Conservation (phyloP, 2,329 filamentous ascomycete genomes). For the Aureobasidium melanogenum region DNA sequence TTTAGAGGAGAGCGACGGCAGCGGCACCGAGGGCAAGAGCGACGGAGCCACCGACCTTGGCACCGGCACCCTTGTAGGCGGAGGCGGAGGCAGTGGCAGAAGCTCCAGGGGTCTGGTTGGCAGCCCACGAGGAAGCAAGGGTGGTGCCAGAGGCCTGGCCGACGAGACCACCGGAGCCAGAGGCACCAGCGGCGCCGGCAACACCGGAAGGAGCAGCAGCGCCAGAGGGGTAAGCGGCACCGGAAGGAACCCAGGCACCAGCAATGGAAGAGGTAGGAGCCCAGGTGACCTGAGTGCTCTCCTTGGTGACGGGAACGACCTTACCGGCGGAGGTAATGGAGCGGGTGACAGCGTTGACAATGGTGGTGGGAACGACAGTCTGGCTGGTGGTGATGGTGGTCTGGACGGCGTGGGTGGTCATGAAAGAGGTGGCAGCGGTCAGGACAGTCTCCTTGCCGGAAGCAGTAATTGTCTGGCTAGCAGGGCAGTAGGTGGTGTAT, state of each 20-base stretch:
- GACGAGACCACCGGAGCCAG: neutral
- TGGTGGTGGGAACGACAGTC: constrained; percentile 17
- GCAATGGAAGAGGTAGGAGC: constrained; percentile 13
- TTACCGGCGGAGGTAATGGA: neutral
- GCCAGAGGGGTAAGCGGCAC: neutral
- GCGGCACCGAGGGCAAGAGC: constrained; percentile 9
- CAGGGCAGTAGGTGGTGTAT: constrained; percentile 5
- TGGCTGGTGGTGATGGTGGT: constrained; percentile 13
- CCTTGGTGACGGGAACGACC: constrained; percentile 5
- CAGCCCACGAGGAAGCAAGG: constrained; percentile 9
- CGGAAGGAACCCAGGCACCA: neutral
- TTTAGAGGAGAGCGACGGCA: constrained; percentile 6
- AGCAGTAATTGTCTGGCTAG: constrained; percentile 4
- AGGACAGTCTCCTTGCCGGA: neutral
- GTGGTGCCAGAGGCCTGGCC: constrained; percentile 4
- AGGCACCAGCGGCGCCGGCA: neutral
- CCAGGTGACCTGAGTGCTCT: constrained; percentile 16
- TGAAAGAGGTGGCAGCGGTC: constrained; percentile 11
- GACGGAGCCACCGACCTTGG: constrained; percentile 5
- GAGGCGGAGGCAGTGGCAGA: neutral
- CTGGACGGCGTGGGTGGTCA: neutral
- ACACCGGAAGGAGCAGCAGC: constrained; percentile 1
- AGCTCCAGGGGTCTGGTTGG: constrained; percentile 6
- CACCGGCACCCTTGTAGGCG: constrained; percentile 6
- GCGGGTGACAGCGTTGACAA: neutral